Evolutionary conservation across 2,329 filamentous ascomycete species (phyloP).

Genomic region (Chrysoporthe deuterocubensis): DNA sequence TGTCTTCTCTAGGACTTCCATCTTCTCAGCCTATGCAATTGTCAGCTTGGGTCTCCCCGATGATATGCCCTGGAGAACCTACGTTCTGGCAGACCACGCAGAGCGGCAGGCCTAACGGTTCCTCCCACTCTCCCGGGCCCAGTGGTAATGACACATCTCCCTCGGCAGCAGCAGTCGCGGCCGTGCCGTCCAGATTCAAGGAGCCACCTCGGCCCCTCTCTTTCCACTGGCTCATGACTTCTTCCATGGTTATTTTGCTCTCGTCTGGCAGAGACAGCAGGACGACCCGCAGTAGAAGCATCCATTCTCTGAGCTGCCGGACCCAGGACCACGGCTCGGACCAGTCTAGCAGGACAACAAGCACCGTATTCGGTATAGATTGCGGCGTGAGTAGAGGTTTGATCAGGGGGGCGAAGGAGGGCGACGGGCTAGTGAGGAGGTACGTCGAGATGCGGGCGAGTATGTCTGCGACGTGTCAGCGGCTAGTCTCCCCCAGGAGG

Average conservation of each 20-base stretch:
- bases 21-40: constrained; percentile 72
- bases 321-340: constrained; percentile 92
- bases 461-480: constrained; percentile 64
- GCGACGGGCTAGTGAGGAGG: constrained; percentile 82
- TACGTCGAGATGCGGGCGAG: constrained; percentile 89
- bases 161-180: constrained; percentile 61
- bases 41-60: constrained; percentile 31
- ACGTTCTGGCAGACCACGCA: constrained; percentile 97
- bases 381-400: constrained; percentile 82
- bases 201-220: constrained; percentile 72
- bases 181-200: constrained; percentile 65
- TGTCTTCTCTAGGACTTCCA: constrained; percentile 87
- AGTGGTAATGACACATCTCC: constrained; percentile 74
- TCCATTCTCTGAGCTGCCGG: constrained; percentile 86
- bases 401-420: constrained; percentile 80
- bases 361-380: constrained; percentile 81
- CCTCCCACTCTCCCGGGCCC: constrained; percentile 91
- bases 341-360: constrained; percentile 96
- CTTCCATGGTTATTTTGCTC: constrained; percentile 82
- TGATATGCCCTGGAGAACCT: constrained; percentile 38
- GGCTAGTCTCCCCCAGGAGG: background rate
- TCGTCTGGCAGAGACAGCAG: constrained; percentile 74
- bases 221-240: constrained; percentile 79
- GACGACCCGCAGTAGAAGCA: constrained; percentile 79
- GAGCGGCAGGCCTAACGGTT: constrained; percentile 81